Base-by-base conservation (phyloP, 1,139 yeast species). In the Hemisphaericaspora subhashii region DNA sequence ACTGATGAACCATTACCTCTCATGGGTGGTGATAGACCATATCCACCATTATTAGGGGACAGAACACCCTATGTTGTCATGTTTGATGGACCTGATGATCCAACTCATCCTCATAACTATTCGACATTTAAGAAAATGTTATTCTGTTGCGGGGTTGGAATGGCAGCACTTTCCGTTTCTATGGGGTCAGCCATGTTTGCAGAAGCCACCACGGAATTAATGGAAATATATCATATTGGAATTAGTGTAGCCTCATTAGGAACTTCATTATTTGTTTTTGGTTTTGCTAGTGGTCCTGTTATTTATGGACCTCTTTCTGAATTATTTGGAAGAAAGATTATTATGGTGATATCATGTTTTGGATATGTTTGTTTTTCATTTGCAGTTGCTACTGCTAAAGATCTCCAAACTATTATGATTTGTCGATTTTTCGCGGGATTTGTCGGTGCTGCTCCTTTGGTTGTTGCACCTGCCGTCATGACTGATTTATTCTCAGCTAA, bases 51-150 rank as follows among this genome's bases (percentile, higher is more conserved):
- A 6, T 53, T 66, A 25, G 69, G 68, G 1, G 62, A 60, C 20
- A 55, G 67, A 38, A 61, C 57, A 6, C 60, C 64, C 2, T 69
- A 65, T 45, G 52, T 57, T 5, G 74, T 68, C n/a, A 54, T 60
- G 28, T 78, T 60, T 48, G 76, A 71, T 44, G 81, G 81, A 1
- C 71, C 73, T 1, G 62, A 69, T 18, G 83, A 78, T 51, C 79
- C 79, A 1, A 35, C 45, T 0, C 70, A 65, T 47, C 83, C 83
- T 0, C 66, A 62, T 41, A 78, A 77, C 51, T 77, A 74, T 69
- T 50, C 74, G 2, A 26, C 61, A 20, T 27, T 34, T 24, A 57
- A 52, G 22, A 73, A 74, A 47, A 15, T 66, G 3, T 21, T 49
- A 3, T 54, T 51, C 11, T 55, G 63, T 34, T 43, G 48, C 3